Percentiles rank a stretch among this genome's conserved stretches.
These are phyloP conservation scores for Venturia carpophila DNA, from an alignment of 2,329 filamentous ascomycete genomes.

Conservation along the genomic window DNA sequence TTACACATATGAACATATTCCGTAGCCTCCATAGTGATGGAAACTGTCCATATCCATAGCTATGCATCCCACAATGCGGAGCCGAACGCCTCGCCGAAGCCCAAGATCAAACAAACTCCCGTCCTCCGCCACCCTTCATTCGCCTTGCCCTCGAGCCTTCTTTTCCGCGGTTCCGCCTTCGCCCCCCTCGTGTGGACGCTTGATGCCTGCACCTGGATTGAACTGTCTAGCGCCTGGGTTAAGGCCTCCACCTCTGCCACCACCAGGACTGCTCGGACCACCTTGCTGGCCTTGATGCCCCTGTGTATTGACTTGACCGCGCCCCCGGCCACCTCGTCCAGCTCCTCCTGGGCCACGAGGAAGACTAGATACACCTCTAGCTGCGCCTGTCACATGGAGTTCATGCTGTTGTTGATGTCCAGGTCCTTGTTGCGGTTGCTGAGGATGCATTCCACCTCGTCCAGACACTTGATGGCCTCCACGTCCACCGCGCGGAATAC, in stretches of 20 bases:
- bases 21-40: background rate
- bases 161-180: conserved; percentile 15
- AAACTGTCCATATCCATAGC: background rate
- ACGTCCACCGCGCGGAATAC: background rate
- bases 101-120: background rate
- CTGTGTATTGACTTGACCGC: background rate
- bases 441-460: background rate
- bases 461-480: conserved; percentile 6
- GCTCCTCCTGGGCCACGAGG: conserved; percentile 13
- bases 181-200: conserved; percentile 16
- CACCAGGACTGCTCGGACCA: conserved; percentile 13
- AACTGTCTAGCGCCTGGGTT: conserved; percentile 18
- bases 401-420: conserved; percentile 9
- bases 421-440: conserved; percentile 13
- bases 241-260: conserved; percentile 14
- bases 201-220: conserved; percentile 16
- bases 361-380: conserved; percentile 15
- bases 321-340: conserved; percentile 14
- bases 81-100: background rate
- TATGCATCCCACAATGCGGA: background rate
- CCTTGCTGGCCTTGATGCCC: conserved; percentile 9
- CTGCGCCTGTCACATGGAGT: background rate
- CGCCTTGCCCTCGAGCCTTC: conserved; percentile 13
- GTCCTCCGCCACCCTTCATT: background rate
- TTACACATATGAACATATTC: background rate